A percentile compares a stretch with the other conserved stretches of the same genome.
phyloP scores from a whole-genome alignment of 2,329 filamentous ascomycete genomes.

The Ophiostoma ulmi region DNA sequence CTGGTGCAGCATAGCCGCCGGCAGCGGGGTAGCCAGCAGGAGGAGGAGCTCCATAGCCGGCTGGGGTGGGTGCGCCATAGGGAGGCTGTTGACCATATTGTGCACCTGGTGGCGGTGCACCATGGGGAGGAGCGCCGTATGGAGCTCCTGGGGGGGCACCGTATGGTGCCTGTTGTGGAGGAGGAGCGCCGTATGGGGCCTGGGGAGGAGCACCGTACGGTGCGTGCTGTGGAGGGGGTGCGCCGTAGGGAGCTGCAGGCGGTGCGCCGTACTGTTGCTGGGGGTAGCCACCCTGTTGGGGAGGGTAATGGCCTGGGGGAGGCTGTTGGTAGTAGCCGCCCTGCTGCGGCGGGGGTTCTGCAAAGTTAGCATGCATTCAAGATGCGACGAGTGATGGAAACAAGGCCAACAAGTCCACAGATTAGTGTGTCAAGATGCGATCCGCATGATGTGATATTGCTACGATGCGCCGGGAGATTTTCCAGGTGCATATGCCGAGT shows the following conservation, averaged over 20 bases:
- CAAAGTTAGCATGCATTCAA: not conserved
- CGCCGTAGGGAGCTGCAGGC: slow-evolving; percentile 31
- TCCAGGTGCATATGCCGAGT: not conserved
- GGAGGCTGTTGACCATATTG: slow-evolving; percentile 24
- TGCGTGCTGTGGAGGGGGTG: slow-evolving; percentile 30
- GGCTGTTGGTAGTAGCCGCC: slow-evolving; percentile 28
- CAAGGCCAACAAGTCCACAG: not conserved
- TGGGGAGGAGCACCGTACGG: slow-evolving; percentile 32
- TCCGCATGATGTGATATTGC: not conserved
- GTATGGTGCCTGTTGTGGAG: slow-evolving; percentile 27
- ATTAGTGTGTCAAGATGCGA: not conserved
- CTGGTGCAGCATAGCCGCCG: slow-evolving; percentile 24
- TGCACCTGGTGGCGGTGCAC: slow-evolving; percentile 32
- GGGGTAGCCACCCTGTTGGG: slow-evolving; percentile 28
- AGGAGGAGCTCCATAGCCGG: slow-evolving; percentile 34
- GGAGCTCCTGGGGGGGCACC: slow-evolving; percentile 30
- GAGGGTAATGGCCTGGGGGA: slow-evolving; percentile 26
- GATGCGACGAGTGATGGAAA: not conserved
- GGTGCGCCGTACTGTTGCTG: slow-evolving; percentile 27
- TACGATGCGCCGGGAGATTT: not conserved
- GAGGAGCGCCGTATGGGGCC: slow-evolving; percentile 9
- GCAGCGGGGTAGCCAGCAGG: slow-evolving; percentile 33
- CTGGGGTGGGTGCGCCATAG: slow-evolving; percentile 29
- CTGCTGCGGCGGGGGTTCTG: slow-evolving; percentile 30
- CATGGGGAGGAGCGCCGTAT: slow-evolving; percentile 30